phyloP scores from a whole-genome alignment of 129 eudicot species.

The Tagetes patula region DNA sequence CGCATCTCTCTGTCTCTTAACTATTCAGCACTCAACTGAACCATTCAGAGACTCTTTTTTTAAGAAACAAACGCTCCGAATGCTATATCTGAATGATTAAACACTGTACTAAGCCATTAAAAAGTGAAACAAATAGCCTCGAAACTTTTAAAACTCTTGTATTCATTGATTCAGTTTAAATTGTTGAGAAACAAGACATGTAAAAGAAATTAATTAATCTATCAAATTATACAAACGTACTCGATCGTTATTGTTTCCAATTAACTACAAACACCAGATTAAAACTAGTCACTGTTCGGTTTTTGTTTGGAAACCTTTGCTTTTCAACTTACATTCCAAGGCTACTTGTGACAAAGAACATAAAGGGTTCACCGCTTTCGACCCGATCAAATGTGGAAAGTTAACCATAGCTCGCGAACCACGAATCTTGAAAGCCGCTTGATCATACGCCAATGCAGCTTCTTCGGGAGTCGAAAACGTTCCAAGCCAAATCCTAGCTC shows the following conservation, averaged over 20 bases:
- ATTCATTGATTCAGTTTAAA: constrained; percentile 13
- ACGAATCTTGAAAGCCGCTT: constrained; percentile 45
- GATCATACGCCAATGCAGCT: constrained; percentile 43
- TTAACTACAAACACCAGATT: neutral
- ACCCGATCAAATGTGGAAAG: constrained; percentile 43
- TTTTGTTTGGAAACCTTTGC: constrained; percentile 32
- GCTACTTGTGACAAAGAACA: constrained; percentile 41
- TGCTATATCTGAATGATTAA: no score
- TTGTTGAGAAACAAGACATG: constrained; percentile 26
- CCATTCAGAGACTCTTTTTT: no score
- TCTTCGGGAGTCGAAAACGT: constrained; percentile 39
- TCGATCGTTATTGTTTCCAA: constrained; percentile 17
- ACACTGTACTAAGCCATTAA: no score
- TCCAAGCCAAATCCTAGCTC: constrained; percentile 43
- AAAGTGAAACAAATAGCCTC: no score
- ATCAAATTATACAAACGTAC: constrained; percentile 20
- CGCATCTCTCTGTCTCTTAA: no score
- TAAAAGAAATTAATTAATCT: constrained; percentile 6
- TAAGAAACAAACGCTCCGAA: no score
- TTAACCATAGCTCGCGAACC: constrained; percentile 47
- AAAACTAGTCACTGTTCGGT: constrained; percentile 24
- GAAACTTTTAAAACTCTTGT: constrained; percentile 2
- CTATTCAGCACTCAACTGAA: no score
- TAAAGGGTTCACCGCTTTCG: constrained; percentile 29
- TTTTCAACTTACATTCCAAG: constrained; percentile 42